A percentile compares a stretch with the other conserved stretches of the same genome.
Evolutionary conservation across 305 asterid genomes (phyloP).

Genomic region (Fraxinus albicans): DNA sequence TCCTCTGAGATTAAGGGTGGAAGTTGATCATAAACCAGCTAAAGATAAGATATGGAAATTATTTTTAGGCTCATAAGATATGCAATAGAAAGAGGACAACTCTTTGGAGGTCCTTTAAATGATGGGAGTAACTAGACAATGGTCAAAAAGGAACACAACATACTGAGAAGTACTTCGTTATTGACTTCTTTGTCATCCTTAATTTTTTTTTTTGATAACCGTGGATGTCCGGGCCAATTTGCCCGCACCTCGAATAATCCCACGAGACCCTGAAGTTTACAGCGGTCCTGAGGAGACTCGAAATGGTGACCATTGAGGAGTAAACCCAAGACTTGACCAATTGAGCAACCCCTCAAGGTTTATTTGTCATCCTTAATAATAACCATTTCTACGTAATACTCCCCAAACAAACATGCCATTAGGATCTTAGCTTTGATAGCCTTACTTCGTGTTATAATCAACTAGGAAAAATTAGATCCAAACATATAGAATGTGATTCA

Average conservation of each 20-base stretch:
- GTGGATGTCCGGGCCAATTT: no score
- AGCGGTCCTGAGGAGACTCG: no score
- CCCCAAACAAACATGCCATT: background rate
- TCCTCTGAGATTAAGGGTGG: background rate
- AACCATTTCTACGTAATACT: background rate
- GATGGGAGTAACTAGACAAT: background rate
- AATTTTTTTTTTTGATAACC: background rate
- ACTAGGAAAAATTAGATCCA: background rate
- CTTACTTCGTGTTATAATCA: background rate
- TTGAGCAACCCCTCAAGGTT: background rate
- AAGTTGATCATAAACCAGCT: background rate
- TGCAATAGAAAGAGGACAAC: background rate
- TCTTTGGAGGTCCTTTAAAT: background rate
- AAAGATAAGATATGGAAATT: background rate
- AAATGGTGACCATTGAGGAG: no score
- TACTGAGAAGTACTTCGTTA: background rate
- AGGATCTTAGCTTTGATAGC: background rate
- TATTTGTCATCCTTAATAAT: background rate
- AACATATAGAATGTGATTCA: background rate
- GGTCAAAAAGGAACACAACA: background rate
- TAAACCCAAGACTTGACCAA: no score
- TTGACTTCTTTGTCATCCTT: background rate
- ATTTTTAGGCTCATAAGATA: background rate
- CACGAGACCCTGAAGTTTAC: no score
- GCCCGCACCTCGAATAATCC: no score